phyloP scores from a whole-genome alignment of 192 early-diverging fungal species.

The Rhizoclosmatium sp. region DNA sequence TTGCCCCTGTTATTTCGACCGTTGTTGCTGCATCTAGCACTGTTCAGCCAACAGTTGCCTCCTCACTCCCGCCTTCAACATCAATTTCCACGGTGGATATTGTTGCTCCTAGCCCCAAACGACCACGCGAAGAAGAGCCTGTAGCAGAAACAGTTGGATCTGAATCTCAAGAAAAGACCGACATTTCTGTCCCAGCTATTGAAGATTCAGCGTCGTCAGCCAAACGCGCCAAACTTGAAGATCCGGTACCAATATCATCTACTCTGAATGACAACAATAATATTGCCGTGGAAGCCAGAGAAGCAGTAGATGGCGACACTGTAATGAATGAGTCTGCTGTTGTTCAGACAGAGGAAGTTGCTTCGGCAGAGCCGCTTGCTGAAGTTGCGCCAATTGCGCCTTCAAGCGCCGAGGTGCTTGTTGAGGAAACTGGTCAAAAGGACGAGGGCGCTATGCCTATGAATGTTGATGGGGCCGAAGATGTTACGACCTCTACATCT shows the following conservation, averaged over 20 bases:
- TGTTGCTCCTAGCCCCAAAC: background rate
- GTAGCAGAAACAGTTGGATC: background rate
- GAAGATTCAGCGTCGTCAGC: background rate
- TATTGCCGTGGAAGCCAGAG: background rate
- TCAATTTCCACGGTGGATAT: background rate
- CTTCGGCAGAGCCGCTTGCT: background rate
- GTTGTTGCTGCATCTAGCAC: background rate
- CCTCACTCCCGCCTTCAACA: background rate
- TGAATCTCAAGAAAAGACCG: background rate
- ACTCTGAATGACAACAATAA: background rate
- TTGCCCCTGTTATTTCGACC: background rate
- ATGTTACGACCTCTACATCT: too few species aligned
- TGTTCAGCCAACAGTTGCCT: background rate
- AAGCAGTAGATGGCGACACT: background rate
- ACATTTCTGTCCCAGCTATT: background rate
- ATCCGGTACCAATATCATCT: background rate
- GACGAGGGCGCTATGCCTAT: too few species aligned
- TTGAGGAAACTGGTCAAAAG: background rate
- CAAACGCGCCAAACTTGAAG: background rate
- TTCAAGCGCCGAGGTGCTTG: background rate
- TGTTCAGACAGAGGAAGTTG: background rate
- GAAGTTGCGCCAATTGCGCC: background rate
- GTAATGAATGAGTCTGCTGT: background rate
- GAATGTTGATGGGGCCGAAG: too few species aligned
- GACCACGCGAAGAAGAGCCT: conserved; percentile 10